phyloP scores from a whole-genome alignment of 1,284 basidiomycete species.

The Austroboletus novae-zelandiae region DNA sequence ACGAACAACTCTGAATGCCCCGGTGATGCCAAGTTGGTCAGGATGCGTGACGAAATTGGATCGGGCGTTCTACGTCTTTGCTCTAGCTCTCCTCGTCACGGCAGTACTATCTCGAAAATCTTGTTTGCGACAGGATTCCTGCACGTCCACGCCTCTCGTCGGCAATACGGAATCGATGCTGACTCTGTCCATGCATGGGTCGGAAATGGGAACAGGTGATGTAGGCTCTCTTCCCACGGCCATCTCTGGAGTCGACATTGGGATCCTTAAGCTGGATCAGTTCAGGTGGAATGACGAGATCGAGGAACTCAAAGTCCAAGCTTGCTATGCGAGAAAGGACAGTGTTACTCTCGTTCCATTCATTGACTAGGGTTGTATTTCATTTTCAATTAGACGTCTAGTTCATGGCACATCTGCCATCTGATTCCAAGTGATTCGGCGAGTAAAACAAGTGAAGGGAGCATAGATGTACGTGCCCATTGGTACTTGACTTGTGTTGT shows the following conservation, averaged over 20 bases:
- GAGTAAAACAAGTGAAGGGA: background rate
- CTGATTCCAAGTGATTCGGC: too few relatives aligned
- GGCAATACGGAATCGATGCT: background rate
- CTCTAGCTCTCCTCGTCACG: background rate
- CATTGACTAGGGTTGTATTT: conserved; percentile 1
- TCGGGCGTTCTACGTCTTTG: background rate
- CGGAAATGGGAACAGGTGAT: background rate
- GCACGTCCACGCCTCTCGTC: background rate
- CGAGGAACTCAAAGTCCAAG: conserved; percentile 8
- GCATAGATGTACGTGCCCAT: too few relatives aligned
- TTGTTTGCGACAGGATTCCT: conserved; percentile 9
- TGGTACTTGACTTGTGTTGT: conserved; percentile 4
- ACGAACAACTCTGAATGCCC: background rate
- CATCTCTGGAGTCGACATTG: conserved; percentile 16
- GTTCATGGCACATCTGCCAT: too few relatives aligned
- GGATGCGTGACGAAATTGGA: too few relatives aligned
- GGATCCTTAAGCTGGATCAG: conserved; percentile 23
- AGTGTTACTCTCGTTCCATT: conserved; percentile 15
- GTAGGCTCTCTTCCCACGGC: conserved; percentile 13
- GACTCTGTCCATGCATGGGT: conserved; percentile 1
- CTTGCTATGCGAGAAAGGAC: conserved; percentile 18
- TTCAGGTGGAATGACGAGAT: conserved; percentile 20
- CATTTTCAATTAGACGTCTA: too few relatives aligned
- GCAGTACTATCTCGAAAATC: conserved; percentile 5
- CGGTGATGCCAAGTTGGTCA: background rate